A percentile compares a stretch with the other conserved stretches of the same genome.
phyloP scores from a whole-genome alignment of 352 stramenopile genomes.

The Globisporangium cylindrosporum region DNA sequence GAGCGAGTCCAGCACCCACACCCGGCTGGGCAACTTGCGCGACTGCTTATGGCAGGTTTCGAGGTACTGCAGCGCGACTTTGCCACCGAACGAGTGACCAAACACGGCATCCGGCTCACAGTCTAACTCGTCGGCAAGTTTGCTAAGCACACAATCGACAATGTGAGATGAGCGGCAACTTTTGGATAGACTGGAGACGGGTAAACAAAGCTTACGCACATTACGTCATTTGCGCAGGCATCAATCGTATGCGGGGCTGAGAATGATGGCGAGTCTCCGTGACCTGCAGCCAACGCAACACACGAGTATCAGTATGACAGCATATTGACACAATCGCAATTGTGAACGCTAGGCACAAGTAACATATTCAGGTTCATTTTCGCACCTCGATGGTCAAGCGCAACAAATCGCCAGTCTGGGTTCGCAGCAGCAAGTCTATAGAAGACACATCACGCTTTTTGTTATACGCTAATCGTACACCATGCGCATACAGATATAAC shows the following conservation, averaged over 20 bases:
- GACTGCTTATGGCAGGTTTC: slow-evolving; percentile 44
- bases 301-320: not conserved
- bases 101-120: slow-evolving; percentile 59
- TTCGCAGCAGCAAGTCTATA: slow-evolving; percentile 52
- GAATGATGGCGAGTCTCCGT: slow-evolving; percentile 76
- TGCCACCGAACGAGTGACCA: slow-evolving; percentile 79
- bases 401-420: slow-evolving; percentile 68
- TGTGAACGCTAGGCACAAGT: not conserved
- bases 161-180: not conserved
- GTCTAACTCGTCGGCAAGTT: slow-evolving; percentile 45
- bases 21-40: slow-evolving; percentile 40
- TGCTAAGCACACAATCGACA: slow-evolving; percentile 25
- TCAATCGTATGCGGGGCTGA: slow-evolving; percentile 53
- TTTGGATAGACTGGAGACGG: not conserved
- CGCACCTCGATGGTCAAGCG: slow-evolving; percentile 64
- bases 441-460: not conserved
- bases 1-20: slow-evolving; percentile 73
- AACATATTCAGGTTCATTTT: not conserved
- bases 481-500: not conserved
- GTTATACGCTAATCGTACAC: not conserved
- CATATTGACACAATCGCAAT: not conserved
- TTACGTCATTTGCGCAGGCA: slow-evolving; percentile 64
- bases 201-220: slow-evolving; percentile 31
- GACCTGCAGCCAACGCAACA: slow-evolving; percentile 27
- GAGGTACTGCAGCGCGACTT: slow-evolving; percentile 72